Percentiles rank a stretch among this genome's conserved stretches.
These are phyloP conservation scores for Gryganskiella cystojenkinii DNA, from an alignment of 192 early-diverging fungal genomes.

Conservation along the genomic window DNA sequence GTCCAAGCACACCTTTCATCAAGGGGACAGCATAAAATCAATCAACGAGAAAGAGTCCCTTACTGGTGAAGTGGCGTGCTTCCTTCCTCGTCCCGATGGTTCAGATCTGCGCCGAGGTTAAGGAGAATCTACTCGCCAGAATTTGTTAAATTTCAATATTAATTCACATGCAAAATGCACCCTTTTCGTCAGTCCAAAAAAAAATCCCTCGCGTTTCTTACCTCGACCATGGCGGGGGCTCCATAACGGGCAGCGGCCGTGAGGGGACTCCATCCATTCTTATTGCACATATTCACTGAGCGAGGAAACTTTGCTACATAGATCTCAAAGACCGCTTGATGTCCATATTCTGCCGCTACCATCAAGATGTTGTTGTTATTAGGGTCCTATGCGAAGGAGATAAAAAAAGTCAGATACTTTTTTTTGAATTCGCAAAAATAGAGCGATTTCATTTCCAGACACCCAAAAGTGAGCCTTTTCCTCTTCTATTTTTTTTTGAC, in stretches of 20 bases:
- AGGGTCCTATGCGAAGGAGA: constrained; percentile 16
- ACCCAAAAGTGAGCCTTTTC: neutral
- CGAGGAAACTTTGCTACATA: constrained; percentile 44
- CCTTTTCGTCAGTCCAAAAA: neutral
- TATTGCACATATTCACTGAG: constrained; percentile 34
- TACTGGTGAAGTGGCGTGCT: constrained; percentile 48
- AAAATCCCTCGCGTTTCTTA: neutral
- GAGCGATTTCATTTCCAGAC: neutral
- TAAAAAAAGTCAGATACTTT: neutral
- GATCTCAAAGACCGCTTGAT: constrained; percentile 46
- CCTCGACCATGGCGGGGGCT: constrained; percentile 36
- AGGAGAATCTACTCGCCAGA: constrained; percentile 26
- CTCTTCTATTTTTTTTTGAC: neutral
- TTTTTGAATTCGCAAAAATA: neutral
- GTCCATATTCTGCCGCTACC: constrained; percentile 43
- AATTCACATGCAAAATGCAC: neutral
- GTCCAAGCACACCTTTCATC: no score
- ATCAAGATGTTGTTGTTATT: constrained; percentile 46
- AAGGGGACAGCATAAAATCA: neutral
- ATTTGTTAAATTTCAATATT: neutral
- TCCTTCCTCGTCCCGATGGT: constrained; percentile 48
- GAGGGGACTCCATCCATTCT: constrained; percentile 42
- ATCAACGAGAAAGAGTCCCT: no score
- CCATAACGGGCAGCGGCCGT: constrained; percentile 44
- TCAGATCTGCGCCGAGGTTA: constrained; percentile 40